Evolutionary conservation across 441 rosid genomes (phyloP).

Genomic region (Adansonia grandidieri): DNA sequence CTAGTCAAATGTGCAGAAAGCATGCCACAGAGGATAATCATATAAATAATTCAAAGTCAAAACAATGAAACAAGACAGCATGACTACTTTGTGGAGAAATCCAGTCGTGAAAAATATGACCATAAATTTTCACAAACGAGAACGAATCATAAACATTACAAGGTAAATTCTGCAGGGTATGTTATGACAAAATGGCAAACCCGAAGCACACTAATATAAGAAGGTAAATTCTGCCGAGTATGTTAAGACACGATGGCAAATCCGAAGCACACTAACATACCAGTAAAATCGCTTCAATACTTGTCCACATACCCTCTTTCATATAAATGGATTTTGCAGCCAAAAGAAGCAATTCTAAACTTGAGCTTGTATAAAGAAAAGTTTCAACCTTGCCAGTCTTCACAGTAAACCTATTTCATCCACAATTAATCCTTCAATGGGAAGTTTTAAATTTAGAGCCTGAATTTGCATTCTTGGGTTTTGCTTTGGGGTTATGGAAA

Average conservation of each 20-base stretch:
- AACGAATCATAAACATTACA: conserved; percentile 19
- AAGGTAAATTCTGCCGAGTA: not conserved
- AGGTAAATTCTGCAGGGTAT: not conserved
- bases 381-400: not conserved
- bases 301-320: conserved; percentile 99
- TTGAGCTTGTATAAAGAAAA: not conserved
- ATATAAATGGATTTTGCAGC: conserved; percentile 61
- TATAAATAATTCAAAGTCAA: not conserved
- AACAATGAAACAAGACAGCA: not conserved
- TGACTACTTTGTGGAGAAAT: not conserved
- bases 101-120: not conserved
- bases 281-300: conserved; percentile 95
- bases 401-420: not conserved
- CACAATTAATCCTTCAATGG: not conserved
- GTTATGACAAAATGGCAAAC: not conserved
- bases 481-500: not conserved
- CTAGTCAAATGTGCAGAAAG: not conserved
- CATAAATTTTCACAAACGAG: not conserved
- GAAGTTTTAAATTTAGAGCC: not conserved
- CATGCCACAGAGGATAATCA: not conserved
- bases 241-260: not conserved
- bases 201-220: conserved; percentile 37
- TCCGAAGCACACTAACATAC: conserved; percentile 41
- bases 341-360: conserved; percentile 23
- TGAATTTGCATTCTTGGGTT: not conserved